A percentile compares a stretch with the other conserved stretches of the same genome.
Evolutionary conservation across 2,329 filamentous ascomycete species (phyloP).

Genomic region (Decorospora gaudefroyi): DNA sequence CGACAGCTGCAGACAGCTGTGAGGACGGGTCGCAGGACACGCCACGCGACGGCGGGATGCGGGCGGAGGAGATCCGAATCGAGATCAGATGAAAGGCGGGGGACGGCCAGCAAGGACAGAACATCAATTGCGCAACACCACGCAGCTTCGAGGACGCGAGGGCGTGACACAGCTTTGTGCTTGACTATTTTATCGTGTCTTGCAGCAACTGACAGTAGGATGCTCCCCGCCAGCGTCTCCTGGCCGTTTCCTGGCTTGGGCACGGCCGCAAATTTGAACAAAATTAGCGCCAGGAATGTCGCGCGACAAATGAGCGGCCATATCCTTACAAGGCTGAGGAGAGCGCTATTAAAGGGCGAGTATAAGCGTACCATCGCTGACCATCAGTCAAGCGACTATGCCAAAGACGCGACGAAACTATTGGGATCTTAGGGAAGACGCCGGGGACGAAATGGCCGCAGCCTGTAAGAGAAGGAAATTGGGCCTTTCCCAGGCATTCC

Average conservation of each 20-base stretch:
- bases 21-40: slow-evolving; percentile 8
- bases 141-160: slow-evolving; percentile 1
- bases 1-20: slow-evolving; percentile 11
- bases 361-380: too few species aligned
- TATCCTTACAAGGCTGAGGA: slow-evolving; percentile 3
- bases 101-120: slow-evolving; percentile 2
- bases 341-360: slow-evolving; percentile 4
- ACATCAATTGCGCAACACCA: background rate
- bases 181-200: slow-evolving; percentile 4
- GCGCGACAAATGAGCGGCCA: slow-evolving; percentile 14
- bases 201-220: too few species aligned
- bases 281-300: slow-evolving; percentile 13
- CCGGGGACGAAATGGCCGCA: too few species aligned
- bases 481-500: too few species aligned
- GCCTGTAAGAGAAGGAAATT: too few species aligned
- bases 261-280: slow-evolving; percentile 14
- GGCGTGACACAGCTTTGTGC: slow-evolving; percentile 10
- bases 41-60: slow-evolving; percentile 9
- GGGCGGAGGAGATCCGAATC: slow-evolving; percentile 6
- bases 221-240: background rate
- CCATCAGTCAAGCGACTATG: too few species aligned
- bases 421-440: too few species aligned
- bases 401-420: too few species aligned
- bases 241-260: slow-evolving; percentile 6
- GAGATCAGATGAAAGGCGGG: slow-evolving; percentile 9